phyloP scores from a whole-genome alignment of 2,329 filamentous ascomycete genomes.

The Fusarium chaquense region DNA sequence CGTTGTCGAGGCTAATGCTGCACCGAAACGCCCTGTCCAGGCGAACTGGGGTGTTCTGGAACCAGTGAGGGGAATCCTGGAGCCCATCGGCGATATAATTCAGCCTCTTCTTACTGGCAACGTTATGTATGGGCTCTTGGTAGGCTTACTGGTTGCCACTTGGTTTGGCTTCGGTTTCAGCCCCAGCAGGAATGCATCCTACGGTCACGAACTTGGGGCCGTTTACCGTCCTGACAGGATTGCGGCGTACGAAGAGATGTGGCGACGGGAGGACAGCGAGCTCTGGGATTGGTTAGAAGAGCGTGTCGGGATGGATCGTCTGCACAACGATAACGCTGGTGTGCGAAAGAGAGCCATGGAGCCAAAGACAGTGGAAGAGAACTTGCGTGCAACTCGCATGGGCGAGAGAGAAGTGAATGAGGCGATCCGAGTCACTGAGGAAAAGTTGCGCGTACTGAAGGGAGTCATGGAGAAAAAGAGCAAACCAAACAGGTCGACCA shows the following conservation, averaged over 20 bases:
- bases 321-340: constrained; percentile 54
- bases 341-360: constrained; percentile 63
- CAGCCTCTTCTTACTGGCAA: constrained; percentile 80
- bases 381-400: constrained; percentile 70
- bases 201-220: constrained; percentile 49
- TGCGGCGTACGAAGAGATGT: constrained; percentile 92
- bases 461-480: constrained; percentile 70
- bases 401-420: constrained; percentile 80
- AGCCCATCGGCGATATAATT: constrained; percentile 77
- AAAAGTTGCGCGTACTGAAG: constrained; percentile 82
- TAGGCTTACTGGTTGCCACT: constrained; percentile 77
- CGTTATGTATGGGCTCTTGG: constrained; percentile 79
- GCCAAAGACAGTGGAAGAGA: constrained; percentile 70
- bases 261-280: constrained; percentile 87
- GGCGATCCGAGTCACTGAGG: constrained; percentile 87
- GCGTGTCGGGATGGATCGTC: constrained; percentile 77
- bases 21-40: constrained; percentile 58
- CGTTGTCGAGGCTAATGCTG: constrained; percentile 54
- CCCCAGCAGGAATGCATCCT: constrained; percentile 54
- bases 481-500: constrained; percentile 25
- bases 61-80: constrained; percentile 76
- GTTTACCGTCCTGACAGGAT: constrained; percentile 71
- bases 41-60: constrained; percentile 84
- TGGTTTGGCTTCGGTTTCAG: constrained; percentile 76
- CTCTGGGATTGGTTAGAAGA: constrained; percentile 96